These are phyloP conservation scores for Scytalidium lignicola DNA, from an alignment of 2,329 filamentous ascomycete genomes.

Conservation along the genomic window DNA sequence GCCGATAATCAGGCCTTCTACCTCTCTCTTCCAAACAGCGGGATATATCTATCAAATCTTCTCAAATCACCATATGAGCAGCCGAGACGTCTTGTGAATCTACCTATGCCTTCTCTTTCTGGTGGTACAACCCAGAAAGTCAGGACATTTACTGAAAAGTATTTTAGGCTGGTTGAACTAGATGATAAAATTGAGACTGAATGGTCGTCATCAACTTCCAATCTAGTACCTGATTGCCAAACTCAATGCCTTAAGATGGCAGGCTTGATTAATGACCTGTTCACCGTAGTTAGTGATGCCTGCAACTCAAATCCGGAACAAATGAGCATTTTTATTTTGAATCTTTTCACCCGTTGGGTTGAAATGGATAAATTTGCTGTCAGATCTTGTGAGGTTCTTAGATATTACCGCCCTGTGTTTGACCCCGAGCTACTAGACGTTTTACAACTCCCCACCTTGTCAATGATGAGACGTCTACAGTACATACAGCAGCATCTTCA, in stretches of 20 bases:
- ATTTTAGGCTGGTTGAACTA: constrained; percentile 18
- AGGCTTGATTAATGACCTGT: constrained; percentile 30
- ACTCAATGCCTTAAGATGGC: constrained; percentile 28
- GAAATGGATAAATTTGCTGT: constrained; percentile 46
- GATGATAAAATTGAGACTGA: constrained; percentile 14
- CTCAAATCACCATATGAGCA: constrained; percentile 5
- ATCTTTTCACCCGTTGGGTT: constrained; percentile 53
- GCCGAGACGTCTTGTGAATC: constrained; percentile 9
- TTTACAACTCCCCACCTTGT: constrained; percentile 42
- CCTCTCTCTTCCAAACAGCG: constrained; percentile 38
- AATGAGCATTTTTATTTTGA: constrained; percentile 47
- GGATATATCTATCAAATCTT: constrained; percentile 23
- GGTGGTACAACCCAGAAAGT: constrained; percentile 10
- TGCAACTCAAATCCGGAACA: constrained; percentile 43
- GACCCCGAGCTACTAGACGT: constrained; percentile 44
- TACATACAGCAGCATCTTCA: constrained; percentile 44
- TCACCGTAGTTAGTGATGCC: constrained; percentile 25
- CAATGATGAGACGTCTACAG: constrained; percentile 46
- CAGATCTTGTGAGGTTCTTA: constrained; percentile 39
- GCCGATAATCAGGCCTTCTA: constrained; percentile 29
- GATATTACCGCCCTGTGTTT: constrained; percentile 47
- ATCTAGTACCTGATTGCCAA: constrained; percentile 2
- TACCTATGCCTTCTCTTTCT: constrained; percentile 9
- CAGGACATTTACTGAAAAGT: constrained; percentile 18
- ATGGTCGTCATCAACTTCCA: constrained; percentile 3